These are phyloP conservation scores for Syzygium jambos DNA, from an alignment of 345 rosid genomes.

Conservation along the genomic window DNA sequence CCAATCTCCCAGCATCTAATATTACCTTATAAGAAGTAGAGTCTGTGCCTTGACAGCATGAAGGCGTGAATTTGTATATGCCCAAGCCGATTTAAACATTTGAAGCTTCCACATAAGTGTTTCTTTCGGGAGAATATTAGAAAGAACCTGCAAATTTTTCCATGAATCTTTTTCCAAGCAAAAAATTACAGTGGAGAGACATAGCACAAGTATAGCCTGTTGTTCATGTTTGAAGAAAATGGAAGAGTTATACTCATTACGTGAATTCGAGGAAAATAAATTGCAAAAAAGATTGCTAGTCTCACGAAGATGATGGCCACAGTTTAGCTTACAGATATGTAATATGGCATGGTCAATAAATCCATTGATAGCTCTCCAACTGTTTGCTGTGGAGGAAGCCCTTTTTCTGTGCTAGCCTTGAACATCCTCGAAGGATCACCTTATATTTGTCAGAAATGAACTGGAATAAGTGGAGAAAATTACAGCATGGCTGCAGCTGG, in stretches of 20 bases:
- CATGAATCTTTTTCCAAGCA: constrained; percentile 1
- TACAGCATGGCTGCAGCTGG: neutral
- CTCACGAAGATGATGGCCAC: neutral
- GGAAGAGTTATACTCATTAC: neutral
- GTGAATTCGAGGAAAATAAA: neutral
- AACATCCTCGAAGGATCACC: constrained; percentile 42
- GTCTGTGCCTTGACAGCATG: constrained; percentile 63
- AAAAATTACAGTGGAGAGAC: neutral
- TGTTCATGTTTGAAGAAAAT: neutral
- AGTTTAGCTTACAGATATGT: constrained; percentile 26
- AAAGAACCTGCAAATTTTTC: constrained; percentile 40
- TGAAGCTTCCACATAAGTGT: constrained; percentile 76
- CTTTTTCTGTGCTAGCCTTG: constrained; percentile 34
- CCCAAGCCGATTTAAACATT: constrained; percentile 54
- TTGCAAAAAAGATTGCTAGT: neutral
- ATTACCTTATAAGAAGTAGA: constrained; percentile 49
- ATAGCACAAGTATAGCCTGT: neutral
- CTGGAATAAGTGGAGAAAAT: neutral
- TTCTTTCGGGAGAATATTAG: constrained; percentile 49
- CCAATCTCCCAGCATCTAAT: neutral
- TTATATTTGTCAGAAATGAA: neutral
- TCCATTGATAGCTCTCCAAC: constrained; percentile 32
- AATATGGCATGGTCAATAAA: constrained; percentile 29
- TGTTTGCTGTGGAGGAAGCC: constrained; percentile 39
- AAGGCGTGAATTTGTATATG: constrained; percentile 59